Percentiles rank a stretch among this genome's conserved stretches.
phyloP scores from a whole-genome alignment of 257 asterid genomes.

The Eucommia ulmoides region DNA sequence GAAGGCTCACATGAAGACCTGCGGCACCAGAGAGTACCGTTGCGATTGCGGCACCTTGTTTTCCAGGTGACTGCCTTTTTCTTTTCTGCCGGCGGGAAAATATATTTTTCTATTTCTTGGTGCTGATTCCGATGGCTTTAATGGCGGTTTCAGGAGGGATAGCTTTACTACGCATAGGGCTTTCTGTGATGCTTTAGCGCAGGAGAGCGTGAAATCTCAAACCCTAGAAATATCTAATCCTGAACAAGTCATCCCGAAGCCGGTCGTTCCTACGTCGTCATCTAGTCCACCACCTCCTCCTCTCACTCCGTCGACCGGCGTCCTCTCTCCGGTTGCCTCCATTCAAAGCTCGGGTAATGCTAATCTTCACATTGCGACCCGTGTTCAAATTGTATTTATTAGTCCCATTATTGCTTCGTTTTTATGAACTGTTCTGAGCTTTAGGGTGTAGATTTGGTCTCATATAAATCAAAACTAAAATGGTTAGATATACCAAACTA shows the following conservation, averaged over 20 bases:
- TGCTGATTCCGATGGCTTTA: not conserved
- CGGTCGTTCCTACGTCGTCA: constrained; percentile 19
- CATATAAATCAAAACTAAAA: not conserved
- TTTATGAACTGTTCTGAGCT: constrained; percentile 10
- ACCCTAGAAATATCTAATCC: constrained; percentile 11
- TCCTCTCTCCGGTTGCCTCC: constrained; percentile 77
- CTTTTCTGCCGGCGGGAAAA: not conserved
- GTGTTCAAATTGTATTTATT: not conserved
- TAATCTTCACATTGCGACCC: constrained; percentile 5
- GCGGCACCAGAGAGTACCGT: constrained; percentile 83
- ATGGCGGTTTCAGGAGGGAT: constrained; percentile 51
- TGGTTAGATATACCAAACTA: too few species aligned
- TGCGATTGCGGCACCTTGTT: constrained; percentile 92
- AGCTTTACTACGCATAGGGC: constrained; percentile 87
- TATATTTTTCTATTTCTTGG: not conserved
- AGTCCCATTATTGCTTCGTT: constrained; percentile 8
- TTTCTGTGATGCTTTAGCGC: constrained; percentile 86
- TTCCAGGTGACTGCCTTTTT: constrained; percentile 38
- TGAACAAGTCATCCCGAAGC: constrained; percentile 24
- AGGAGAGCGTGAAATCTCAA: constrained; percentile 47
- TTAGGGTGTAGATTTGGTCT: not conserved
- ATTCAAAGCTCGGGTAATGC: constrained; percentile 74
- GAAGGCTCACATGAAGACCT: constrained; percentile 92
- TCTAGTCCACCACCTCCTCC: constrained; percentile 82
- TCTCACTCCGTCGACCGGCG: constrained; percentile 70